phyloP scores from a whole-genome alignment of 352 stramenopile species.

The Pythium oligandrum region DNA sequence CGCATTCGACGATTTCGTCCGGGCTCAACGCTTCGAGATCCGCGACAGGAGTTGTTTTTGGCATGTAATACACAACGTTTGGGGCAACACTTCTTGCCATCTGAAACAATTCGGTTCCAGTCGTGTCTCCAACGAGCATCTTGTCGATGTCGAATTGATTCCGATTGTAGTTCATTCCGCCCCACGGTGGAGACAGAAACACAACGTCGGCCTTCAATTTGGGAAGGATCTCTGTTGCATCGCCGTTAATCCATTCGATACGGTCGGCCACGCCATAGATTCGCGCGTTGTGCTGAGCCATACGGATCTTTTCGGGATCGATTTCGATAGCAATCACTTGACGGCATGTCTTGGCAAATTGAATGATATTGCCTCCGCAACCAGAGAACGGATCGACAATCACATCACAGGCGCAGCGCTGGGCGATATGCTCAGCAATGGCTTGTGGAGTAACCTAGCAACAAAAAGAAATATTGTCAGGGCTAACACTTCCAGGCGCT shows the following conservation, averaged over 20 bases:
- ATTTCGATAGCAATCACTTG: constrained; percentile 92
- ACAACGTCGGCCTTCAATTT: constrained; percentile 77
- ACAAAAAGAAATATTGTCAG: background rate
- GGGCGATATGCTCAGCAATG: constrained; percentile 85
- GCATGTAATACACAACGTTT: constrained; percentile 84
- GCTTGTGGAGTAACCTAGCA: constrained; percentile 80
- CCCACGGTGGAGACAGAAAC: constrained; percentile 91
- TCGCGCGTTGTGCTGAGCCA: constrained; percentile 86
- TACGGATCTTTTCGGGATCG: constrained; percentile 85
- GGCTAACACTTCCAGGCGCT: too few relatives aligned
- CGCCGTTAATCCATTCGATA: constrained; percentile 90
- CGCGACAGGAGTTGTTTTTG: constrained; percentile 48
- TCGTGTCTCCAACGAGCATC: constrained; percentile 58
- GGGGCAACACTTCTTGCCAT: constrained; percentile 47
- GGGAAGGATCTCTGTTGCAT: constrained; percentile 79
- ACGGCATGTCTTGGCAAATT: constrained; percentile 85
- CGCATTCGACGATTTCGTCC: constrained; percentile 58
- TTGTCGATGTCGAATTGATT: constrained; percentile 51
- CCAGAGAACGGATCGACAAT: constrained; percentile 91
- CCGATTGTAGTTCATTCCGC: constrained; percentile 71
- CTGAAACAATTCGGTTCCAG: constrained; percentile 59
- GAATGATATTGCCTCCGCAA: constrained; percentile 92
- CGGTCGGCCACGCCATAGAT: constrained; percentile 89
- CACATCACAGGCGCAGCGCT: constrained; percentile 72
- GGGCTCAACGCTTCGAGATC: constrained; percentile 52